Base-by-base conservation (phyloP, 768 basidiomycete species). In the Amanita jacksonii region DNA sequence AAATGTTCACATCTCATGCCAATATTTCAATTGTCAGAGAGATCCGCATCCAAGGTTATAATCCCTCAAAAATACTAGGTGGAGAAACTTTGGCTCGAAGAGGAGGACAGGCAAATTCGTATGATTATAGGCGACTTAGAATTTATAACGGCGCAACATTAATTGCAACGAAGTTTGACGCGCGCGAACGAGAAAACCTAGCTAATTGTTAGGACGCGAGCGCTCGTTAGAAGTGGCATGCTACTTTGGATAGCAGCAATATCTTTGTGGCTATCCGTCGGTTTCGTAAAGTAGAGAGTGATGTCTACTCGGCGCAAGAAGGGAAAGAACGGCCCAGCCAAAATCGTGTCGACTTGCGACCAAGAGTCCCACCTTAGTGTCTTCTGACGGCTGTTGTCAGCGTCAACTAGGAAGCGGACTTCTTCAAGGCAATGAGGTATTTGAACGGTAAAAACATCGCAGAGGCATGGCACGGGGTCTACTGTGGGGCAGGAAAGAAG, bases 301-400 rank as follows among this genome's bases (percentile, higher is more conserved):
- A 49, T 37, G 19, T 46, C 43, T 3, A 51, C 47, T 3, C 13
- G 22, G 8, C 33, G 8, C 2, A 53, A 33, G 8, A 39, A 36
- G 4, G 27, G 16, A 39, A 36, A 54, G 7, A 38, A 5, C 3
- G 50, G 43, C 4, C 40, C 8, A 18, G 50, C 38, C 9, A 54
- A 28, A 6, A 45, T 15, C 4, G 33, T 25, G 38, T 54, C 52
- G 7, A 54, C 30, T 16, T 20, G 15, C 1, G 30, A 30, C 52
- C 52, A 54, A 25, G 45, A 20, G 18, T n/a, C 27, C 45, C 45
- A 54, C 20, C 49, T 28, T 4, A 47, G 38, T 23, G 20, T 38
- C 9, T 41, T 22, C 8, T 38, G 28, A 4, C 15, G 39, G n/a
- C 45, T 46, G 31, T 49, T 51, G 45, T 48, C 45, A 15, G 45